Evolutionary conservation across 202 grass and related monocot species (phyloP).

Genomic region (Hordeum pubiflorum): DNA sequence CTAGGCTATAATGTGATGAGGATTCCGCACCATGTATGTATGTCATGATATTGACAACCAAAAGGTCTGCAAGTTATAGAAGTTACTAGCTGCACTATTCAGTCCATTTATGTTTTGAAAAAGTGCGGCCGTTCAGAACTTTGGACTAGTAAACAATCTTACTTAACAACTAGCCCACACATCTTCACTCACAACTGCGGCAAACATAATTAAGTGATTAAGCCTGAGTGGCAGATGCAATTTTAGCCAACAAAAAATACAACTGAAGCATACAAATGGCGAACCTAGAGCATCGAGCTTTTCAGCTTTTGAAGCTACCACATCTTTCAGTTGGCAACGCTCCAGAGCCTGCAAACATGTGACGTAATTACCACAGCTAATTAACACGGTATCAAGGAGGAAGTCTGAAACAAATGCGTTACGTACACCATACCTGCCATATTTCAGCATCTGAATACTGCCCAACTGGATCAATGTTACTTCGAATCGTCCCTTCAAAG

Average conservation of each 20-base stretch:
- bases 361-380: neutral
- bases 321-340: slow-evolving; percentile 65
- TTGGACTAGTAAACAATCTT: neutral
- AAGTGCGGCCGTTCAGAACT: neutral
- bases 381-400: neutral
- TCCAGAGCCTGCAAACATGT: slow-evolving; percentile 53
- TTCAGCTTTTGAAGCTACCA: slow-evolving; percentile 55
- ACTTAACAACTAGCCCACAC: neutral
- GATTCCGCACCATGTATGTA: neutral
- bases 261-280: neutral
- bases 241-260: neutral
- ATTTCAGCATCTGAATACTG: slow-evolving; percentile 45
- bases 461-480: slow-evolving; percentile 57
- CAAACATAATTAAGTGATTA: neutral
- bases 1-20: neutral
- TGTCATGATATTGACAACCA: neutral
- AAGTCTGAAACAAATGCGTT: slow-evolving; percentile 4
- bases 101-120: neutral
- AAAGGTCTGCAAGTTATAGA: neutral
- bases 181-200: neutral
- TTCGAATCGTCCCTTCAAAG: slow-evolving; percentile 63
- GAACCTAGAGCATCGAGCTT: slow-evolving; percentile 65
- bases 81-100: neutral
- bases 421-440: slow-evolving; percentile 42
- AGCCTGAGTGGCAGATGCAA: neutral